These are phyloP conservation scores for Macroventuria anomochaeta DNA, from an alignment of 2,329 filamentous ascomycete genomes.

Conservation along the genomic window DNA sequence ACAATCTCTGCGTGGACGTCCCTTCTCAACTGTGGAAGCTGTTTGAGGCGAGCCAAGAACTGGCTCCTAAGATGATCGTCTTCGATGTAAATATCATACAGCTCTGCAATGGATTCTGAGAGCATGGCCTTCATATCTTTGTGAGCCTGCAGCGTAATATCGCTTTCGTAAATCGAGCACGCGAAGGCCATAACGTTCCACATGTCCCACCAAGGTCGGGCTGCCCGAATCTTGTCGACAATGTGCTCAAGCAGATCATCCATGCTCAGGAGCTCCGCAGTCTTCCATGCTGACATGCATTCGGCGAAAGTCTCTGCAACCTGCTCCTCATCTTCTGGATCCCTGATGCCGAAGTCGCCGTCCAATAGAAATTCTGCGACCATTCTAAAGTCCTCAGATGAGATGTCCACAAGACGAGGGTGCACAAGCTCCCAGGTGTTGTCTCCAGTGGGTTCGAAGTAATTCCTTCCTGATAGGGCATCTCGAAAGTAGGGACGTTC, in stretches of 20 bases:
- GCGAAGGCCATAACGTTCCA: slow-evolving; percentile 26
- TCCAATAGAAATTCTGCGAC: slow-evolving; percentile 34
- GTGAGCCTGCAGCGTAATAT: slow-evolving; percentile 11
- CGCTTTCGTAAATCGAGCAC: slow-evolving; percentile 20
- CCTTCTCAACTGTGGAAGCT: slow-evolving; percentile 25
- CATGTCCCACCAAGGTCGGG: slow-evolving; percentile 10
- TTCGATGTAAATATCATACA: slow-evolving; percentile 24
- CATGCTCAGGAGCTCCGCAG: slow-evolving; percentile 30
- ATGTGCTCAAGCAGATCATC: slow-evolving; percentile 38
- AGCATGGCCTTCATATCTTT: slow-evolving; percentile 25
- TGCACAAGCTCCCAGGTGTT: slow-evolving; percentile 27
- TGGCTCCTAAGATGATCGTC: slow-evolving; percentile 11
- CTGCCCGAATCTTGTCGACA: slow-evolving; percentile 25
- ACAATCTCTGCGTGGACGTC: slow-evolving; percentile 13
- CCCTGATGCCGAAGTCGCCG: slow-evolving; percentile 28
- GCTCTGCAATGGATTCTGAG: slow-evolving; percentile 26
- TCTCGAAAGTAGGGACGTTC: slow-evolving; percentile 26
- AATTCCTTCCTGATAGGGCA: slow-evolving; percentile 7
- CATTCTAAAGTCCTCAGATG: slow-evolving; percentile 30
- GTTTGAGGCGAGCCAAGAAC: slow-evolving; percentile 20
- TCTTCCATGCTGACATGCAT: slow-evolving; percentile 32
- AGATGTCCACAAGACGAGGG: slow-evolving; percentile 23
- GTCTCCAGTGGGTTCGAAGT: slow-evolving; percentile 19
- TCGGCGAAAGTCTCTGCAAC: slow-evolving; percentile 20
- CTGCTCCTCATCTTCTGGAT: slow-evolving; percentile 22